Base-by-base conservation (phyloP, 345 rosid species). In the Moricandia moricandioides region DNA sequence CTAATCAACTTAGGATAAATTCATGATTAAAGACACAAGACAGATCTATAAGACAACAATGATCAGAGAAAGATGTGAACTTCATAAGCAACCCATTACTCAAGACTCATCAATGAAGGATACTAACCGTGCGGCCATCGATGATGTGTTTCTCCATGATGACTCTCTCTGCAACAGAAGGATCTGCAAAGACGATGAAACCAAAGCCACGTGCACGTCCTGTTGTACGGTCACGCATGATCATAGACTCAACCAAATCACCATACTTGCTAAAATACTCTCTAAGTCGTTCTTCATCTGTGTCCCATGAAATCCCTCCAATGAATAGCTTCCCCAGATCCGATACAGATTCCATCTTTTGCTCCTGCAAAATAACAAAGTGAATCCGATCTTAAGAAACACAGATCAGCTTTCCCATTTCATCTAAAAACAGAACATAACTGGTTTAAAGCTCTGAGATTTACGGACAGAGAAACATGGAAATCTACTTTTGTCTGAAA, bases 291-390 rank as follows among this genome's bases (percentile, higher is more conserved):
- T 90, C 99, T 77, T 94, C 99, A 56, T 90, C 92, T 11, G 97
- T 91, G 82, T 94, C 99, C 99, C 99, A 94, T 4, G 98, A 94
- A 73, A 94, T 91, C 84, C 99, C 99, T 76, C 99, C 99, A 73
- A 94, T 86, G 88, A 94, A 94, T 81, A 94, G 97, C 87, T 94
- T 94, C 37, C 99, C 97, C 80, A 86, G 96, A 91, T 91, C 98
- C 76, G 97, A 76, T 40, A 13, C 70, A 7, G 75, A 88, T 82
- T 90, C 97, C 97, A 94, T 94, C 95, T 80, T 86, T 73, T 72
- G 87, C 87, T 75, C 83, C 82, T 79, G 51, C 71, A 58, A 79
- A 79, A n/a, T 6, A 49, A 16, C 83, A 80, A 29, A 78, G 81
- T 78, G 66, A 78, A 78, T 65, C 79, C 58, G 67, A 83, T 76